Evolutionary conservation across 2,329 filamentous ascomycete species (phyloP).

Genomic region (Cladosporium sp.): DNA sequence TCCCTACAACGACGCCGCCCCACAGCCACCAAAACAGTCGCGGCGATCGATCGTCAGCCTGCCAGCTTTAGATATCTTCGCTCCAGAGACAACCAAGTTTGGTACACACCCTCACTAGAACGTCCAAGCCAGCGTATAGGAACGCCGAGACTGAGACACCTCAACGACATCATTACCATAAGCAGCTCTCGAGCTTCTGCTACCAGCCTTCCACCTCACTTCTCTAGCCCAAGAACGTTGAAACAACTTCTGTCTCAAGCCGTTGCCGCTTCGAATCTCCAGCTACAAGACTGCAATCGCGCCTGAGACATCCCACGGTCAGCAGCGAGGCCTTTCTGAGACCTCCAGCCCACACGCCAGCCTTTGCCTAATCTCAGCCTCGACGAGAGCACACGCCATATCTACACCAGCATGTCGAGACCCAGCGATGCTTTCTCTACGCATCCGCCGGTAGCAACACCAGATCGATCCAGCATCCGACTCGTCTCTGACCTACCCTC

Average conservation of each 20-base stretch:
- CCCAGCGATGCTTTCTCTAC: constrained; percentile 5
- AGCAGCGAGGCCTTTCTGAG: constrained; percentile 11
- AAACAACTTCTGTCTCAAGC: constrained; percentile 1
- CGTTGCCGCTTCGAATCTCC: constrained; percentile 4
- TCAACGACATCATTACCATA: neutral
- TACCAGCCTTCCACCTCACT: neutral
- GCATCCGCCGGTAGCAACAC: constrained; percentile 5
- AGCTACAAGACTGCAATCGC: neutral
- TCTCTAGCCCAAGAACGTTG: neutral
- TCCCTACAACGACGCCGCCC: constrained; percentile 12
- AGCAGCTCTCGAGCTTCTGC: neutral
- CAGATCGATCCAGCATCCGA: constrained; percentile 10
- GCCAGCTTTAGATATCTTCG: neutral
- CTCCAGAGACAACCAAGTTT: neutral
- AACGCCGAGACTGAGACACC: neutral
- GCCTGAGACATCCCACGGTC: constrained; percentile 11
- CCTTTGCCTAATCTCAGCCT: constrained; percentile 10
- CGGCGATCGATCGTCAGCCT: constrained; percentile 11
- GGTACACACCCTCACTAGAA: neutral
- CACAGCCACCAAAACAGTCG: constrained; percentile 3
- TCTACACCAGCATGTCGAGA: constrained; percentile 8
- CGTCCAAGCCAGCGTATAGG: neutral
- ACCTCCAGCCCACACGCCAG: constrained; percentile 12
- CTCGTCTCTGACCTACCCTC: constrained; percentile 7
- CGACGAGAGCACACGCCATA: neutral